Percentiles rank a stretch among this genome's conserved stretches.
phyloP scores from a whole-genome alignment of 371 early-diverging fungal genomes.

The Mucor sp. region DNA sequence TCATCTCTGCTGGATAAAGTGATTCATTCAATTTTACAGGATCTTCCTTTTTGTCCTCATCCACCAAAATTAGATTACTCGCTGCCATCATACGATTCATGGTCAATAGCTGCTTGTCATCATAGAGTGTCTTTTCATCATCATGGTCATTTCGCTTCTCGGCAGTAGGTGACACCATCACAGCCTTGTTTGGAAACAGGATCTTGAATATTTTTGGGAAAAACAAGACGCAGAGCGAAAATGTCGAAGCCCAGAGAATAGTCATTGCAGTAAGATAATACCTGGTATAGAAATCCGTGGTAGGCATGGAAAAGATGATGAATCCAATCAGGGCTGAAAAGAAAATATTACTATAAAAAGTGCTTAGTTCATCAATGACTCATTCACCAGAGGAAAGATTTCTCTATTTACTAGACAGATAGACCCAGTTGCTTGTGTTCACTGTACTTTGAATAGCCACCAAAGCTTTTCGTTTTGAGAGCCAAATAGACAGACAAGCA shows the following conservation, averaged over 20 bases:
- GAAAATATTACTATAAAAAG: slow-evolving; percentile 48
- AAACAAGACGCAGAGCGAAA: slow-evolving; percentile 51
- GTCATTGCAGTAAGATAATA: slow-evolving; percentile 53
- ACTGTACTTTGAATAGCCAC: slow-evolving; percentile 48
- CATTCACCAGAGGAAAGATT: neutral
- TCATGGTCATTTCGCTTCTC: neutral
- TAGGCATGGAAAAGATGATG: slow-evolving; percentile 46
- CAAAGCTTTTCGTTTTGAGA: slow-evolving; percentile 46
- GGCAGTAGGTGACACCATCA: neutral
- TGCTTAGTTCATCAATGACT: neutral
- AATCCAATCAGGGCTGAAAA: slow-evolving; percentile 53
- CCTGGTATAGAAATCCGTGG: slow-evolving; percentile 50
- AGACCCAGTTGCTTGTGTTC: slow-evolving; percentile 58
- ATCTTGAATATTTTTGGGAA: slow-evolving; percentile 51
- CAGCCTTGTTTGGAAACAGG: neutral
- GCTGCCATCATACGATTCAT: neutral
- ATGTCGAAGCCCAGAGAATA: slow-evolving; percentile 52
- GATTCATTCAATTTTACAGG: neutral
- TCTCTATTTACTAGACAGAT: slow-evolving; percentile 55
- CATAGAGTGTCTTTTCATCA: neutral
- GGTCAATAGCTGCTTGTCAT: neutral
- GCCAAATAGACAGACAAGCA: slow-evolving; percentile 21
- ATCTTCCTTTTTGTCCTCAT: neutral
- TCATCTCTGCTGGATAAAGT: neutral
- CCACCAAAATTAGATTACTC: neutral